Percentiles rank a stretch among this genome's conserved stretches.
phyloP scores from a whole-genome alignment of 2,329 filamentous ascomycete species.

The Penicillium aurantiogriseum region DNA sequence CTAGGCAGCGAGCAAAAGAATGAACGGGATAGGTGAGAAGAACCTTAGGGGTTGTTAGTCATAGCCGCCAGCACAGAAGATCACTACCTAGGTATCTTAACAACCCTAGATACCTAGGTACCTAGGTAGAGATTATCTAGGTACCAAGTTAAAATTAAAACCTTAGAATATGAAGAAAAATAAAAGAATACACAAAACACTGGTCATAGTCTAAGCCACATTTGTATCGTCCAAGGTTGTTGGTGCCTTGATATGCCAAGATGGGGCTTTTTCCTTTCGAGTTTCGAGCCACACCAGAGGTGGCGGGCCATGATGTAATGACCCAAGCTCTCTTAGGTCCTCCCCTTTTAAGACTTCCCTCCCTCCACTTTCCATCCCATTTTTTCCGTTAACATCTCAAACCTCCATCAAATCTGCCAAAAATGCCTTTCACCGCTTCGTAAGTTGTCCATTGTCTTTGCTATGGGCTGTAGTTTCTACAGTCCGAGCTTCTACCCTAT shows the following conservation, averaged over 20 bases:
- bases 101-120: no score
- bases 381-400: conserved; percentile 2
- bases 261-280: not conserved
- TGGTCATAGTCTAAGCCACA: conserved; percentile 2
- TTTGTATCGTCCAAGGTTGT: not conserved
- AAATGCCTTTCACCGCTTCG: conserved; percentile 53
- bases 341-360: conserved; percentile 45
- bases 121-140: no score
- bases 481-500: not conserved
- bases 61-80: not conserved
- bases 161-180: not conserved
- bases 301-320: conserved; percentile 36
- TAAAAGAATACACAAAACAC: not conserved
- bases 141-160: no score
- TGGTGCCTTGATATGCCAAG: not conserved
- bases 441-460: conserved; percentile 33
- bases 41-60: not conserved
- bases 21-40: conserved; percentile 16
- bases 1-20: conserved; percentile 26
- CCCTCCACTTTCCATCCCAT: conserved; percentile 6
- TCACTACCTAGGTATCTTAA: not conserved
- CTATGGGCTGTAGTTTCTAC: not conserved
- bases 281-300: conserved; percentile 17
- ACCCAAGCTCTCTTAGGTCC: conserved; percentile 48
- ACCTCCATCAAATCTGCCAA: conserved; percentile 27